These are phyloP conservation scores for Ulvella scutata DNA, from an alignment of 139 green algal species.

Conservation along the genomic window DNA sequence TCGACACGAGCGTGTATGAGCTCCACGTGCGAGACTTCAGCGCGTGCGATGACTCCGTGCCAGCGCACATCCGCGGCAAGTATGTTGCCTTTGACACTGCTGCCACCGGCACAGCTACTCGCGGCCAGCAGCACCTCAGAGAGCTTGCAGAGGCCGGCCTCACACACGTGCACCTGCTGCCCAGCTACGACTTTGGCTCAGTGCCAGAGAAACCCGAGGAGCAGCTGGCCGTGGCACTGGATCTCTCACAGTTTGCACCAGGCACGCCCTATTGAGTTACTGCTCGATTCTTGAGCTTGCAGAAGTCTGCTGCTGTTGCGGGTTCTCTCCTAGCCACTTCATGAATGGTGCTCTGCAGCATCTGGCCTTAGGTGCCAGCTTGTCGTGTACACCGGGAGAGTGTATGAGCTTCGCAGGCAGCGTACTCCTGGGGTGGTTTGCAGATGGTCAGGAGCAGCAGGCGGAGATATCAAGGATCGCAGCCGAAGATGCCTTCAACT, in stretches of 20 bases:
- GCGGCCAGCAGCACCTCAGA: constrained; percentile 22
- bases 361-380: too few relatives aligned
- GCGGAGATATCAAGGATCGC: constrained; percentile 35
- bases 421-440: neutral
- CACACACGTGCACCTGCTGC: constrained; percentile 80
- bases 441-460: constrained; percentile 58
- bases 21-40: constrained; percentile 87
- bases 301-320: too few relatives aligned
- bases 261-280: neutral
- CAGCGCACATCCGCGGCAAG: constrained; percentile 42
- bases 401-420: too few relatives aligned
- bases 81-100: constrained; percentile 57
- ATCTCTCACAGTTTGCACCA: constrained; percentile 22
- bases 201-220: constrained; percentile 61
- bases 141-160: constrained; percentile 38
- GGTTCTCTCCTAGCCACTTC: too few relatives aligned
- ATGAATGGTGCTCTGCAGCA: too few relatives aligned
- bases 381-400: too few relatives aligned
- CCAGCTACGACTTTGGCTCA: constrained; percentile 66
- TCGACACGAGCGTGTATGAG: constrained; percentile 76
- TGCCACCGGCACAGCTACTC: constrained; percentile 8
- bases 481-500: constrained; percentile 73
- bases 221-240: constrained; percentile 27
- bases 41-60: constrained; percentile 41
- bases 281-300: too few relatives aligned